Conservation (phyloP, 164 flowering plant genomes). For the Macadamia integrifolia region DNA sequence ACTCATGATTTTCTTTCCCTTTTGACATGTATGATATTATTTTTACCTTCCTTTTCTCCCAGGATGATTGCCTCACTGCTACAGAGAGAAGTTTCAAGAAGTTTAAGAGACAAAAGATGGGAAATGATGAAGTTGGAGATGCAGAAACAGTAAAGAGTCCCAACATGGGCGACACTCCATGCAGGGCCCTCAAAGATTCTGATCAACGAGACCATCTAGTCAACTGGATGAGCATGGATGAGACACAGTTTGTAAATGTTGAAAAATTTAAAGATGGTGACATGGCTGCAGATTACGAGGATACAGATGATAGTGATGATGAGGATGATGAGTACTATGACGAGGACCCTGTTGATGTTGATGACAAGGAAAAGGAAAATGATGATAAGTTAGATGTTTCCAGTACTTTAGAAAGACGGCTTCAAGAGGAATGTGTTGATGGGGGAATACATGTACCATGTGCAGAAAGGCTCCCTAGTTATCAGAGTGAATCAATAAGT, state of each 20-base stretch:
- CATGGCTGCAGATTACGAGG: conserved; percentile 22
- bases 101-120: conserved; percentile 38
- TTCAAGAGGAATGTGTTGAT: conserved; percentile 12
- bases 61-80: conserved; percentile 21
- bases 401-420: conserved; percentile 10
- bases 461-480: conserved; percentile 1
- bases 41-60: background rate
- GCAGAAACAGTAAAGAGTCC: conserved; percentile 3
- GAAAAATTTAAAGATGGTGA: conserved; percentile 34
- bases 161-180: conserved; percentile 12
- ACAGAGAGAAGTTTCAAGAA: conserved; percentile 21
- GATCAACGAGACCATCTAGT: conserved; percentile 22
- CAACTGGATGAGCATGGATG: conserved; percentile 57
- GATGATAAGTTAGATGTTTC: conserved; percentile 12
- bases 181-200: conserved; percentile 4
- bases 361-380: conserved; percentile 14
- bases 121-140: conserved; percentile 12
- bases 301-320: conserved; percentile 38
- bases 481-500: conserved; percentile 6
- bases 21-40: too few relatives aligned
- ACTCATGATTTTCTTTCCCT: background rate
- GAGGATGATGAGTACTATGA: conserved; percentile 21
- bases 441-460: background rate
- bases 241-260: conserved; percentile 22
- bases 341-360: conserved; percentile 21